These are phyloP conservation scores for Apiospora hydei DNA, from an alignment of 2,329 filamentous ascomycete species.

Conservation along the genomic window DNA sequence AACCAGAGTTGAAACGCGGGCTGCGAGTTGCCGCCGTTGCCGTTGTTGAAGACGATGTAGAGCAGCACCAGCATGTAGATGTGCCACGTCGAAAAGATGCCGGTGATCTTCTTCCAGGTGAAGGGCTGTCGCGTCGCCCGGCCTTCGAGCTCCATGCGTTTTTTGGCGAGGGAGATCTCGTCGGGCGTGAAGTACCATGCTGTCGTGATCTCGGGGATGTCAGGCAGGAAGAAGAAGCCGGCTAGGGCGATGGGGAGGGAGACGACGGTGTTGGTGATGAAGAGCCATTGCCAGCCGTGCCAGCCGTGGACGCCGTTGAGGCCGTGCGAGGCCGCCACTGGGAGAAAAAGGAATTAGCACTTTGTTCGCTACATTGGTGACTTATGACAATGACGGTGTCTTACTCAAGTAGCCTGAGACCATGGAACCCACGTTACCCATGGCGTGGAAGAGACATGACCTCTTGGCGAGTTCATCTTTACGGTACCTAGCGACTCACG, in stretches of 20 bases:
- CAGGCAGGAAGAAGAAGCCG: conserved; percentile 54
- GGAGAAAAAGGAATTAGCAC: too few relatives aligned
- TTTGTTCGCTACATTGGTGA: too few relatives aligned
- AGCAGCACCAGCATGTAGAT: conserved; percentile 65
- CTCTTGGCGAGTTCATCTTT: conserved; percentile 55
- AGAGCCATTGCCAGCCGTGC: conserved; percentile 59
- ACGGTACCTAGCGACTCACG: conserved; percentile 34
- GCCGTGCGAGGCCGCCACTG: conserved; percentile 56
- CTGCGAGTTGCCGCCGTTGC: conserved; percentile 52
- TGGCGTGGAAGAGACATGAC: conserved; percentile 47
- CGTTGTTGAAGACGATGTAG: conserved; percentile 73
- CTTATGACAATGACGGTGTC: background rate
- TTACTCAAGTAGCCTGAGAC: conserved; percentile 59
- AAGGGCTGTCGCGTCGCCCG: conserved; percentile 50
- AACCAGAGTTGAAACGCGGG: conserved; percentile 63
- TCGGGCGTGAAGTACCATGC: conserved; percentile 47
- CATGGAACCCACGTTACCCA: conserved; percentile 40
- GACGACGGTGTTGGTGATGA: conserved; percentile 62
- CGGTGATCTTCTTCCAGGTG: conserved; percentile 59
- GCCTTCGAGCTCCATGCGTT: conserved; percentile 53
- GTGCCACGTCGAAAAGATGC: conserved; percentile 70
- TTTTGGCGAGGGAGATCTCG: conserved; percentile 48
- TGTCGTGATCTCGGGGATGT: conserved; percentile 48
- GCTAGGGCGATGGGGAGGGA: conserved; percentile 58
- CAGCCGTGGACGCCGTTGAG: conserved; percentile 56